Evolutionary conservation across 331 rosid species (phyloP).

Genomic region (Pyracantha coccinea): DNA sequence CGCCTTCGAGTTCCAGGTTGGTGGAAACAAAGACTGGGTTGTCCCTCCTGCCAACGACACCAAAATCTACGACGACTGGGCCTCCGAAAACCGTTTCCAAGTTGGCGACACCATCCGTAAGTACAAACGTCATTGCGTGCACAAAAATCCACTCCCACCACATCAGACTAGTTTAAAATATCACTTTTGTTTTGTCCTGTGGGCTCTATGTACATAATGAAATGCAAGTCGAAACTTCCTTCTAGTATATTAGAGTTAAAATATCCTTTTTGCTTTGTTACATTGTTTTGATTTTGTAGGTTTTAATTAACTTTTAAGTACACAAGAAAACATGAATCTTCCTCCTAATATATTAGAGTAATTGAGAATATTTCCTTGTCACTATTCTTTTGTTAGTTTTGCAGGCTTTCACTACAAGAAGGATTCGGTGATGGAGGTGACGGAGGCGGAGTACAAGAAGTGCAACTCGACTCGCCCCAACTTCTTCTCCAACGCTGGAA

Average conservation of each 20-base stretch:
- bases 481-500: conserved; percentile 58
- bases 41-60: conserved; percentile 64
- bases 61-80: conserved; percentile 65
- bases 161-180: too few species aligned
- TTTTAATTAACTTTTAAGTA: too few species aligned
- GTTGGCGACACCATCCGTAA: conserved; percentile 59
- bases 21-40: conserved; percentile 59
- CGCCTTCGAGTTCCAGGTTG: conserved; percentile 63
- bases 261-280: not conserved
- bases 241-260: too few species aligned
- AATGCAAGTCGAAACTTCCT: too few species aligned
- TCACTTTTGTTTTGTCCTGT: too few species aligned
- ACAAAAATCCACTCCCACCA: too few species aligned
- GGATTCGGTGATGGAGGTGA: conserved; percentile 83
- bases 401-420: conserved; percentile 59
- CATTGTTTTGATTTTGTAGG: not conserved
- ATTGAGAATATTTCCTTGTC: too few species aligned
- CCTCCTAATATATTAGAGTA: too few species aligned
- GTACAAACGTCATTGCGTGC: not conserved
- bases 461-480: conserved; percentile 64
- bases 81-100: conserved; percentile 66
- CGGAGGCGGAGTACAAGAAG: conserved; percentile 39
- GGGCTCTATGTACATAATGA: too few species aligned
- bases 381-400: not conserved
- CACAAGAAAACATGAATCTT: too few species aligned